A percentile compares a stretch with the other conserved stretches of the same genome.
These are phyloP conservation scores for Spathaspora sp. DNA, from an alignment of 805 yeast genomes.

Conservation along the genomic window DNA sequence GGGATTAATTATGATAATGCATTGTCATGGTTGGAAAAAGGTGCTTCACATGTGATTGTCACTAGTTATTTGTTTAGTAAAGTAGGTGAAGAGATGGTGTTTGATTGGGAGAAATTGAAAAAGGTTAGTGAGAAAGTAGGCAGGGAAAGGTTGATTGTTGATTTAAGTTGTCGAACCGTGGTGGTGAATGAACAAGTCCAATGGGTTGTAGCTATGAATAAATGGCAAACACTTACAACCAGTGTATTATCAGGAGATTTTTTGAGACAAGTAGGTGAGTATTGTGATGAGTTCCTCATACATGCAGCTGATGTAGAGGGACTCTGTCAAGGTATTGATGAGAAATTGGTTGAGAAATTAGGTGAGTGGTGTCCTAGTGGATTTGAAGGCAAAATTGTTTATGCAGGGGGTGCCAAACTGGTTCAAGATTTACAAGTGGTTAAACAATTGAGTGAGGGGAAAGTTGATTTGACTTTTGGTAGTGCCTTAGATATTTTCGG, in stretches of 20 bases:
- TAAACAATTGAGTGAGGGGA: constrained; percentile 63
- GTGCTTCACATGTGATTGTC: constrained; percentile 86
- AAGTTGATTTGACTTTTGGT: constrained; percentile 90
- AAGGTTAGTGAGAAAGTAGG: constrained; percentile 57
- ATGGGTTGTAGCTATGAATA: constrained; percentile 97
- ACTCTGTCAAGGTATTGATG: constrained; percentile 87
- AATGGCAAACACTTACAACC: constrained; percentile 90
- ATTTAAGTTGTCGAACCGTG: constrained; percentile 72
- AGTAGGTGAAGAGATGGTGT: constrained; percentile 41
- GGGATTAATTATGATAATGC: constrained; percentile 82
- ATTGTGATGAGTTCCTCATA: constrained; percentile 82
- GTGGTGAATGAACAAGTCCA: constrained; percentile 18
- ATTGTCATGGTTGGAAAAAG: constrained; percentile 59
- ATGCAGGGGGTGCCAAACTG: constrained; percentile 95
- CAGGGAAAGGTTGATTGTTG: constrained; percentile 68
- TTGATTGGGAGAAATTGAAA: constrained; percentile 49
- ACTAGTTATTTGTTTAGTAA: constrained; percentile 88
- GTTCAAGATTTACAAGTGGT: constrained; percentile 68
- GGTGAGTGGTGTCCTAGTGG: constrained; percentile 70
- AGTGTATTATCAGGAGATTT: constrained; percentile 52
- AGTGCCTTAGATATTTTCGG: constrained; percentile 95
- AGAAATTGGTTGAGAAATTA: constrained; percentile 62
- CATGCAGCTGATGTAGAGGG: constrained; percentile 99
- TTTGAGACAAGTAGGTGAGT: constrained; percentile 50
- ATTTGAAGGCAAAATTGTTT: constrained; percentile 68